Conservation (phyloP, 2,329 filamentous ascomycete genomes). For the Neospermospora avenae region DNA sequence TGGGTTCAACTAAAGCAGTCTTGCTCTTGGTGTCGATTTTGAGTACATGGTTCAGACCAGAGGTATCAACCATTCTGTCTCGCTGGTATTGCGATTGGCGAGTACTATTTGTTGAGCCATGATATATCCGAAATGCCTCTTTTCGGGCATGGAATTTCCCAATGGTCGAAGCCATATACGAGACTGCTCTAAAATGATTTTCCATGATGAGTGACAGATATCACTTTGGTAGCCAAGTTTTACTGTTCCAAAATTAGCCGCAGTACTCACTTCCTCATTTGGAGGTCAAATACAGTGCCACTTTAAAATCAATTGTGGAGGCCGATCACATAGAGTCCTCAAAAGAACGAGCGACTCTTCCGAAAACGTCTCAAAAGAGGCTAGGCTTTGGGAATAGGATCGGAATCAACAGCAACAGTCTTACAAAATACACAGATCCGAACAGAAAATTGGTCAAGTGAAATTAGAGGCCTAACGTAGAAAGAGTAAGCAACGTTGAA, state of each 20-base stretch:
- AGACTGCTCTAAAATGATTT: constrained; percentile 22
- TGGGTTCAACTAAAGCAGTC: constrained; percentile 58
- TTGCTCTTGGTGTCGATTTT: constrained; percentile 40
- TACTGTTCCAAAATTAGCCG: no score
- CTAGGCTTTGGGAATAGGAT: neutral
- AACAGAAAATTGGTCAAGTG: neutral
- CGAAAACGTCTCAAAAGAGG: neutral
- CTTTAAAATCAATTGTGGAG: neutral
- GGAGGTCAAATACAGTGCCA: neutral
- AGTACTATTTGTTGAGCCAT: constrained; percentile 54
- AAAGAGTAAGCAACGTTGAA: neutral
- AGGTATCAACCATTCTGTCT: constrained; percentile 42
- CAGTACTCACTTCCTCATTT: no score
- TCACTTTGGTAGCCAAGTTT: no score
- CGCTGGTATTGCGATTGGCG: constrained; percentile 34
- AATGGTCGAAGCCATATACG: constrained; percentile 19
- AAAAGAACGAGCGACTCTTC: constrained; percentile 3
- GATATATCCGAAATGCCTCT: constrained; percentile 48
- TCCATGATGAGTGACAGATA: constrained; percentile 19
- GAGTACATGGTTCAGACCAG: constrained; percentile 44
- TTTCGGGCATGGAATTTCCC: constrained; percentile 22
- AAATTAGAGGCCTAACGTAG: neutral
- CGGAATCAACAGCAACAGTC: neutral
- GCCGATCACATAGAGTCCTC: neutral
- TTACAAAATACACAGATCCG: neutral